Conservation (phyloP, 2,329 filamentous ascomycete genomes). For the Diaporthe helianthi region DNA sequence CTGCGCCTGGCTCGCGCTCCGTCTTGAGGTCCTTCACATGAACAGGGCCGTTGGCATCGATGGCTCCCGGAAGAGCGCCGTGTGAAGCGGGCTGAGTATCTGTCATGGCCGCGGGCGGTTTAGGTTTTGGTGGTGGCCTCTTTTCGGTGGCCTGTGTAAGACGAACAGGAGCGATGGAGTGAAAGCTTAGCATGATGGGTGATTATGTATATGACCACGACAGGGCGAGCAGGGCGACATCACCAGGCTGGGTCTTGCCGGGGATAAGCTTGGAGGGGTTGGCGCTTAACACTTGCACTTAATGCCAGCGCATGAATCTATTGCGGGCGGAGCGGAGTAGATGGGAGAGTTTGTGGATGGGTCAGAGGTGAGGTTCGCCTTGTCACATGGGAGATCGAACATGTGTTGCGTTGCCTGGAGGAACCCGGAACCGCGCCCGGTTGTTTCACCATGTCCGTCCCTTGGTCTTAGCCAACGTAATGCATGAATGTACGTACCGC, state of each 20-base stretch:
- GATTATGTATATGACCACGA: not conserved
- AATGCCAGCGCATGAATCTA: slow-evolving; percentile 22
- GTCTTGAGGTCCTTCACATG: not conserved
- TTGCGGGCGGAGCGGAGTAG: not conserved
- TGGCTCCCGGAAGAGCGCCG: not conserved
- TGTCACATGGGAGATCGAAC: slow-evolving; percentile 8
- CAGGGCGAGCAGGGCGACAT: not conserved
- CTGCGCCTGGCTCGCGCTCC: not conserved
- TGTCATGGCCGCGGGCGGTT: slow-evolving; percentile 8
- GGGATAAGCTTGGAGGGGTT: slow-evolving; percentile 8
- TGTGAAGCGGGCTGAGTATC: slow-evolving; percentile 7
- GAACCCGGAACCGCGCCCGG: slow-evolving; percentile 19
- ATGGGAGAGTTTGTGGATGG: not conserved
- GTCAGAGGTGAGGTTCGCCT: slow-evolving; percentile 11
- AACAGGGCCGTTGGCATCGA: not conserved
- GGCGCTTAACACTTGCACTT: not conserved
- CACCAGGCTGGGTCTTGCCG: not conserved
- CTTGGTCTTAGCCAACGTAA: slow-evolving; percentile 20
- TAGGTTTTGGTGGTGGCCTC: slow-evolving; percentile 5
- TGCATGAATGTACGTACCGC: slow-evolving; percentile 27
- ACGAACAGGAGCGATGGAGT: slow-evolving; percentile 27
- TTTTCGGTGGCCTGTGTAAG: slow-evolving; percentile 19
- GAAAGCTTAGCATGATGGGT: slow-evolving; percentile 28
- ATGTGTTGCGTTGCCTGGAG: not conserved
- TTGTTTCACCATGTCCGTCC: slow-evolving; percentile 24